These are phyloP conservation scores for Aristolochia californica DNA, from an alignment of 164 flowering plant species.

Conservation along the genomic window DNA sequence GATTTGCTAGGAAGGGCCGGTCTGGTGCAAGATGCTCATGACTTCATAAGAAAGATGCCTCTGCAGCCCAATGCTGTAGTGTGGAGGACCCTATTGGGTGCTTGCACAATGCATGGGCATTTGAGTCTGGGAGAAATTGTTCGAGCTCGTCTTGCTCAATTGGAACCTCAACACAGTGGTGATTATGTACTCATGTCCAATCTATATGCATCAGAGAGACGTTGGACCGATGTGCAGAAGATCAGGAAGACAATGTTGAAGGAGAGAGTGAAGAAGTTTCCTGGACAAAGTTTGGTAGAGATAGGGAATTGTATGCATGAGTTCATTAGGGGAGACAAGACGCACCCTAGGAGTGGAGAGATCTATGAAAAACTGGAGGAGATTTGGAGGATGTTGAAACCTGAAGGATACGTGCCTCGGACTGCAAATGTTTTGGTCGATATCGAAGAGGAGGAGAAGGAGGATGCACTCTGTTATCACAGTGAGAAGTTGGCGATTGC, in stretches of 20 bases:
- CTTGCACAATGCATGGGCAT: constrained; percentile 20
- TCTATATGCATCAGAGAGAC: constrained; percentile 12
- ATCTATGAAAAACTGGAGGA: constrained; percentile 23
- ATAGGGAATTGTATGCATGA: constrained; percentile 20
- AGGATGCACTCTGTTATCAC: constrained; percentile 21
- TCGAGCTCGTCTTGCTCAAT: constrained; percentile 10
- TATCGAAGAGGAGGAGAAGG: constrained; percentile 30
- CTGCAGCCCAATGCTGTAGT: constrained; percentile 27
- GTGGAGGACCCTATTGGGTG: constrained; percentile 28
- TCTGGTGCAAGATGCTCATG: constrained; percentile 17
- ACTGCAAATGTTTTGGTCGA: constrained; percentile 24
- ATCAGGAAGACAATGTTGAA: constrained; percentile 19
- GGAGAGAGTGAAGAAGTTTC: constrained; percentile 23
- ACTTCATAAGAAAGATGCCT: constrained; percentile 20
- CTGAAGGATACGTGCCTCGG: constrained; percentile 21
- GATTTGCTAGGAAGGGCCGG: constrained; percentile 31
- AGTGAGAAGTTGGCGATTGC: constrained; percentile 34
- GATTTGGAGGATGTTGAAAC: constrained; percentile 17
- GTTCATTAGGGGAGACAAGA: constrained; percentile 27
- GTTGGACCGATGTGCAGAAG: constrained; percentile 17
- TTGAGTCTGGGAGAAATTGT: constrained; percentile 19
- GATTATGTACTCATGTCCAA: constrained; percentile 28
- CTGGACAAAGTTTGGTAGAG: constrained; percentile 28
- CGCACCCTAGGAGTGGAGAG: constrained; percentile 20
- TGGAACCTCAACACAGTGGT: constrained; percentile 27